Base-by-base conservation (phyloP, 2,329 filamentous ascomycete genomes). In the Myriosclerotinia duriaeana region DNA sequence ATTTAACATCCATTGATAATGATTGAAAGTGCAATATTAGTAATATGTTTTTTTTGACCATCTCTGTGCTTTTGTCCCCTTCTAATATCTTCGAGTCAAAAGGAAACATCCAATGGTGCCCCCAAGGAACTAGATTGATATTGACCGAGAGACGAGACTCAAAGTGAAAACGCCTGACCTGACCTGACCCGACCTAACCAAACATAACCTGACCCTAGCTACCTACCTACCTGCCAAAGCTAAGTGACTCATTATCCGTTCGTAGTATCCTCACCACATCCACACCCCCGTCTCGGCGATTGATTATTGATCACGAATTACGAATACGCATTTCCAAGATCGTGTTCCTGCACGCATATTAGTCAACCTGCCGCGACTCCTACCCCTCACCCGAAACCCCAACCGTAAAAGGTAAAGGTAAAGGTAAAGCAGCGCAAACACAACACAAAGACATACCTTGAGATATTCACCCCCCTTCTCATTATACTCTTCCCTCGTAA, bases 391-490 rank as follows among this genome's bases (percentile, higher is more conserved):
- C 2, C 12, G 1, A 5, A 50, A 8, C 9, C 5, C 46, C 7
- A 50, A 0, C 0, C 5, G 8, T 20, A 50, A 2, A 3, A 22
- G 44, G 20, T 11, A 3, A 15, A 17, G 14, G 15, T 40, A 20
- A 53, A 50, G 3, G 6, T 9, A 14, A 50, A 1, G 38, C 17
- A 40, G 22, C 5, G 20, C 1, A 22, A 5, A 38, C 17, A 9
- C 5, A 1, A 14, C 14, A 34, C 20, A 26, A 14, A 36, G 53
- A 68, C 73, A 59, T 71, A 76, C 93, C 87, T 96, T 97, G 77
- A 98, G 85, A 80, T 98, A 98, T 73, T 98, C 94, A 30, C 87
- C 83, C 1, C 95, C 95, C 82, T 96, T 97, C 82, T 99, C 95
- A 72, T 86, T 78, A 79, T 92, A 99, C 78, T 98, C 95, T 71